These are phyloP conservation scores for Trichoderma arundinaceum DNA, from an alignment of 2,329 filamentous ascomycete genomes.

Conservation along the genomic window DNA sequence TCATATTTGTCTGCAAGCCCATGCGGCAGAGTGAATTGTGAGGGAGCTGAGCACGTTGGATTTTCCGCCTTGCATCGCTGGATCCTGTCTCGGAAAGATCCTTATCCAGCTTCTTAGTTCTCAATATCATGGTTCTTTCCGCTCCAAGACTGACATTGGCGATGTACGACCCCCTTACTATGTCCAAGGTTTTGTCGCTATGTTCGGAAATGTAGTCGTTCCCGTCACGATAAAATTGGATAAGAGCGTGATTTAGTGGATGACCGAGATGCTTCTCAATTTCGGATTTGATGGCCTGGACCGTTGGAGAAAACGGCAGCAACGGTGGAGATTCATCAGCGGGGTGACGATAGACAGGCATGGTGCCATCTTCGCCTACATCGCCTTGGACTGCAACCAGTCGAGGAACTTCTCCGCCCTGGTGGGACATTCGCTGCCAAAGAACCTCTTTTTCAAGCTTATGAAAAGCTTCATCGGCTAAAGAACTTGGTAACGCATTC, in stretches of 20 bases:
- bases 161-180: constrained; percentile 79
- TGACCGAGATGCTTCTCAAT: constrained; percentile 79
- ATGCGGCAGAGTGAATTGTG: constrained; percentile 90
- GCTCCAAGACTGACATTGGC: constrained; percentile 95
- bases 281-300: constrained; percentile 68
- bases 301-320: constrained; percentile 74
- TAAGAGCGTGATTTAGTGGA: constrained; percentile 85
- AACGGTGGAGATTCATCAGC: constrained; percentile 85
- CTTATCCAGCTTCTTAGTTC: constrained; percentile 72
- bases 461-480: constrained; percentile 69
- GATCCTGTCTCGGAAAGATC: constrained; percentile 40
- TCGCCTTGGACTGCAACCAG: constrained; percentile 88
- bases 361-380: constrained; percentile 69
- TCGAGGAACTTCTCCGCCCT: constrained; percentile 87
- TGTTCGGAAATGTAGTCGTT: constrained; percentile 95
- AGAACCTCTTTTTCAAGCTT: constrained; percentile 74
- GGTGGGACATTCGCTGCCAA: constrained; percentile 93
- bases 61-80: constrained; percentile 53
- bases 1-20: constrained; percentile 78
- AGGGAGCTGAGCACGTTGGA: constrained; percentile 74
- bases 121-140: constrained; percentile 85
- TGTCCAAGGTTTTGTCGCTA: constrained; percentile 95
- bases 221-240: constrained; percentile 90
- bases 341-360: constrained; percentile 94
- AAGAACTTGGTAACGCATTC: constrained; percentile 65